Percentiles rank a stretch among this genome's conserved stretches.
phyloP scores from a whole-genome alignment of 805 yeast genomes.

The Ogataea nonfermentans region DNA sequence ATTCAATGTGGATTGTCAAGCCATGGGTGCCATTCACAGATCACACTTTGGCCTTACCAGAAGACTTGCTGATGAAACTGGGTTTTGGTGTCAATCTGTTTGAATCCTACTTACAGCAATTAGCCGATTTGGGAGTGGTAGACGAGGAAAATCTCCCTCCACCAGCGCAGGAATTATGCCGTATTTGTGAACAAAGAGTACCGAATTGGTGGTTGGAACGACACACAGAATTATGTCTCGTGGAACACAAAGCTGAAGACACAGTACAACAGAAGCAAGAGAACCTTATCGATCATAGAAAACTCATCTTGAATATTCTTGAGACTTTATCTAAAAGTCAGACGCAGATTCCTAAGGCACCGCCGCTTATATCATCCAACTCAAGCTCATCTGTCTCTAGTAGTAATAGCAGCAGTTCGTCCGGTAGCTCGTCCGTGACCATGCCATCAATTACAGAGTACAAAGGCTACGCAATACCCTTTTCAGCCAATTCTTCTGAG shows the following conservation, averaged over 20 bases:
- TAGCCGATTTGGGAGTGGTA: slow-evolving; percentile 62
- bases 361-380: slow-evolving; percentile 23
- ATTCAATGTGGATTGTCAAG: slow-evolving; percentile 90
- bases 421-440: slow-evolving; percentile 20
- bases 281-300: slow-evolving; percentile 65
- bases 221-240: slow-evolving; percentile 82
- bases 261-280: slow-evolving; percentile 77
- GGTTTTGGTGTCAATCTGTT: slow-evolving; percentile 91
- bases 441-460: slow-evolving; percentile 41
- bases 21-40: slow-evolving; percentile 66
- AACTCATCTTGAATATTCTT: slow-evolving; percentile 43
- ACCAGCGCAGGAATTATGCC: slow-evolving; percentile 81
- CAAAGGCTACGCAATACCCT: slow-evolving; percentile 52
- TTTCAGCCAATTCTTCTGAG: slow-evolving; percentile 24
- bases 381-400: slow-evolving; percentile 27
- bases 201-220: slow-evolving; percentile 96
- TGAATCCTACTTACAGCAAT: slow-evolving; percentile 63
- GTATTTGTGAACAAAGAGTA: slow-evolving; percentile 87
- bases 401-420: slow-evolving; percentile 16
- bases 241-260: slow-evolving; percentile 81
- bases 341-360: slow-evolving; percentile 12
- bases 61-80: slow-evolving; percentile 62
- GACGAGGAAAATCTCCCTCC: slow-evolving; percentile 67
- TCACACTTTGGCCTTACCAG: slow-evolving; percentile 67
- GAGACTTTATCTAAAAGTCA: slow-evolving; percentile 37